A percentile compares a stretch with the other conserved stretches of the same genome.
Conservation (phyloP, 257 asterid genomes). For the Capsicum rhomboideum region DNA sequence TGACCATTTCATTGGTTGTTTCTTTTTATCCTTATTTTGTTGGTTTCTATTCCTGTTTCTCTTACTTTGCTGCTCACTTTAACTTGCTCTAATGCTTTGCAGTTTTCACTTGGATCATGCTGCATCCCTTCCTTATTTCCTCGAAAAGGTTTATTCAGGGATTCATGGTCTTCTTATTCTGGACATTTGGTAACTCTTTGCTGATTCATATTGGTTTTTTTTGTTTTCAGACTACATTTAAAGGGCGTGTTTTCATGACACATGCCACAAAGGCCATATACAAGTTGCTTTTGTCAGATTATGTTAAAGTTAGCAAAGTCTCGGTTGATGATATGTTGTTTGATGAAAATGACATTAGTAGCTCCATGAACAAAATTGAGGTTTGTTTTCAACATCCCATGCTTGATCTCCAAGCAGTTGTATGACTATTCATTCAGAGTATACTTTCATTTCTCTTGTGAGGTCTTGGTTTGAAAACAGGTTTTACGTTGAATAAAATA, state of each 20-base stretch:
- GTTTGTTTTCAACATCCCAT: conserved; percentile 25
- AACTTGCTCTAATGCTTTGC: conserved; percentile 15
- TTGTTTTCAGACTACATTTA: conserved; percentile 68
- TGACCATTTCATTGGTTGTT: background rate
- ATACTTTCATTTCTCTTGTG: background rate
- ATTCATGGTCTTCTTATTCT: background rate
- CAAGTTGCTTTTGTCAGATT: conserved; percentile 85
- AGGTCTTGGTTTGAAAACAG: background rate
- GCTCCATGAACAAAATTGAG: conserved; percentile 95
- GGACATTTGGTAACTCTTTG: background rate
- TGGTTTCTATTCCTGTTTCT: background rate
- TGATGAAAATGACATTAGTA: conserved; percentile 73
- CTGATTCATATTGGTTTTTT: conserved; percentile 2
- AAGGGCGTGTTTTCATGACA: conserved; percentile 93
- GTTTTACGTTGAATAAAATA: background rate
- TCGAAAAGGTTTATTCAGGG: conserved; percentile 65
- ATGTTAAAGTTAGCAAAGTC: conserved; percentile 95
- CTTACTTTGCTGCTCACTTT: background rate
- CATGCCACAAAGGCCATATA: conserved; percentile 97
- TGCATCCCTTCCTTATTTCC: conserved; percentile 95
- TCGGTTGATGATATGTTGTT: conserved; percentile 93
- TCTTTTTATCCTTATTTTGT: background rate
- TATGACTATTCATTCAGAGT: background rate
- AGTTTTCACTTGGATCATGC: conserved; percentile 99
- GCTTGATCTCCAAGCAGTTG: background rate